A percentile compares a stretch with the other conserved stretches of the same genome.
These are phyloP conservation scores for Thinopyrum elongatum DNA, from an alignment of 176 grass and related monocot species.

Conservation along the genomic window DNA sequence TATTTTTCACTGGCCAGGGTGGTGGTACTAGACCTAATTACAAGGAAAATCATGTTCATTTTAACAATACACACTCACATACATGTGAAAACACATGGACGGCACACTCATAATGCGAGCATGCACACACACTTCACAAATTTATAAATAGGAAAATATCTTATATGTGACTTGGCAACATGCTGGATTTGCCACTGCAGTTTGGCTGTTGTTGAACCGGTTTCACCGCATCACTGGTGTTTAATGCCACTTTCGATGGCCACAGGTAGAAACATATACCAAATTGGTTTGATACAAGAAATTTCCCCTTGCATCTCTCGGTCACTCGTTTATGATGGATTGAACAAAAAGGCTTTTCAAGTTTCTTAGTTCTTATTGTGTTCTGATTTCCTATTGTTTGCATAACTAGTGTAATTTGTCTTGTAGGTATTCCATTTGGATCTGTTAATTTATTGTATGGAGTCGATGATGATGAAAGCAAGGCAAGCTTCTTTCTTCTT, in stretches of 20 bases:
- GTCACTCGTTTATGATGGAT: background rate
- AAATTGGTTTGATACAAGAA: background rate
- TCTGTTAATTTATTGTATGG: conserved; percentile 90
- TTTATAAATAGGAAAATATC: background rate
- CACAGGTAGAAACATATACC: background rate
- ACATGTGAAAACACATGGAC: background rate
- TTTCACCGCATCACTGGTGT: background rate
- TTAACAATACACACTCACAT: background rate
- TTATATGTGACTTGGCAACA: background rate
- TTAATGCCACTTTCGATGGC: background rate
- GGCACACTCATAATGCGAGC: background rate
- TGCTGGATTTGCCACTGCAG: background rate
- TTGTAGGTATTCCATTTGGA: conserved; percentile 93
- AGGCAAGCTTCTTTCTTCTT: conserved; percentile 64
- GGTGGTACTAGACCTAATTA: background rate
- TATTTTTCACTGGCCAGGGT: background rate
- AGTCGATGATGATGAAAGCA: conserved; percentile 96
- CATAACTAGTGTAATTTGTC: conserved; percentile 7
- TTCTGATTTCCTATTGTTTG: conserved; percentile 9
- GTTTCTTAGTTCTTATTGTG: background rate
- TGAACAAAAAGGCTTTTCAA: background rate
- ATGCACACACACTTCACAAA: background rate
- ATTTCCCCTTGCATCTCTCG: background rate
- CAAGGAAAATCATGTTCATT: background rate
- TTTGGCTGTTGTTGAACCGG: conserved; percentile 11